phyloP scores from a whole-genome alignment of 2,329 filamentous ascomycete genomes.

The Tolypocladium cylindrosporum region DNA sequence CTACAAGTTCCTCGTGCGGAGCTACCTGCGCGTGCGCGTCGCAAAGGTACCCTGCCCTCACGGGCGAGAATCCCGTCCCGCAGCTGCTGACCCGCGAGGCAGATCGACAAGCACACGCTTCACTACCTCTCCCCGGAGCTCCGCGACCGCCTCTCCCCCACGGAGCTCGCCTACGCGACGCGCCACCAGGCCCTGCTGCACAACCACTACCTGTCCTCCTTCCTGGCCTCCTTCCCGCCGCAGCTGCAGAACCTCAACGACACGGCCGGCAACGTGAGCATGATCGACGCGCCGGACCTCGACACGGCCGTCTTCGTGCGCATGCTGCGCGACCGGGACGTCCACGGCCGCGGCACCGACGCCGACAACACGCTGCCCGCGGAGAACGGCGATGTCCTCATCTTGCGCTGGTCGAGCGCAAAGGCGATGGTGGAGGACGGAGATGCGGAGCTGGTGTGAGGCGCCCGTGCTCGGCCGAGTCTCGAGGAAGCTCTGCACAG shows the following conservation, averaged over 20 bases:
- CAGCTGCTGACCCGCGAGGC: not conserved
- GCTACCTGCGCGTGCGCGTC: conserved; percentile 73
- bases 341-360: conserved; percentile 53
- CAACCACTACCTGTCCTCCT: conserved; percentile 75
- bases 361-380: conserved; percentile 50
- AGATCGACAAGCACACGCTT: conserved; percentile 70
- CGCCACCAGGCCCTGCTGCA: conserved; percentile 78
- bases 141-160: conserved; percentile 56
- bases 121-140: conserved; percentile 56
- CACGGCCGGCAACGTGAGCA: conserved; percentile 77
- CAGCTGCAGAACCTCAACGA: conserved; percentile 81
- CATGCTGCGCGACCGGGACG: conserved; percentile 50
- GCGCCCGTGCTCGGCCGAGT: not conserved
- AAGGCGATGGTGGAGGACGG: conserved; percentile 46
- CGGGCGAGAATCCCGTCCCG: not conserved
- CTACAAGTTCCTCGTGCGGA: conserved; percentile 83
- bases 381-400: conserved; percentile 53
- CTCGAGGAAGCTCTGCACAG: not conserved
- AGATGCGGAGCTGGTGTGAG: conserved; percentile 48
- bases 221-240: conserved; percentile 71
- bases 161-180: conserved; percentile 74
- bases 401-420: conserved; percentile 66
- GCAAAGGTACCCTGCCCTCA: conserved; percentile 52
- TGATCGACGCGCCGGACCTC: conserved; percentile 81
- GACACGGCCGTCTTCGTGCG: conserved; percentile 80